phyloP scores from a whole-genome alignment of 2,329 filamentous ascomycete genomes.

The Diaporthe citriasiana region DNA sequence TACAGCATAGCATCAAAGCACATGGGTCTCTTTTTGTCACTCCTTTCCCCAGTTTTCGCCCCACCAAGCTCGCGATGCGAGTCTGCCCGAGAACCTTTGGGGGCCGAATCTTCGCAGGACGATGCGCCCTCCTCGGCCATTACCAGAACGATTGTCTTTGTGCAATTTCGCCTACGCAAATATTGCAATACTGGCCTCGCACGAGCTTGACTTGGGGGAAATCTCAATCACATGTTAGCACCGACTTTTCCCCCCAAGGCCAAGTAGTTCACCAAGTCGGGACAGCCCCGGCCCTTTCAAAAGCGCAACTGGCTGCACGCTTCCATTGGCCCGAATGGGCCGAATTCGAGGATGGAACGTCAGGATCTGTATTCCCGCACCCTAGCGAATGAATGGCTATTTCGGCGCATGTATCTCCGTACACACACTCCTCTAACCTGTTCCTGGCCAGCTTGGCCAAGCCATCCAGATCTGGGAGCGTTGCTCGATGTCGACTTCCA shows the following conservation, averaged over 20 bases:
- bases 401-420: constrained; percentile 31
- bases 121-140: constrained; percentile 16
- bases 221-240: constrained; percentile 34
- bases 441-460: constrained; percentile 18
- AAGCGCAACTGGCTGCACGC: constrained; percentile 13
- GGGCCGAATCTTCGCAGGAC: constrained; percentile 23
- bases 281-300: constrained; percentile 27
- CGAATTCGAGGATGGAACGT: constrained; percentile 19
- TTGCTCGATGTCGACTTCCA: constrained; percentile 37
- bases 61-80: constrained; percentile 41
- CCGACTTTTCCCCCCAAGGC: background rate
- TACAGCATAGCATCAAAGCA: constrained; percentile 31
- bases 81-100: constrained; percentile 37
- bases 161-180: constrained; percentile 22
- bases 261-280: constrained; percentile 17
- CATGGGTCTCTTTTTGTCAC: constrained; percentile 35
- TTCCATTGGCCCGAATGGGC: constrained; percentile 35
- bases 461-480: constrained; percentile 34
- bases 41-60: constrained; percentile 40
- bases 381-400: constrained; percentile 22
- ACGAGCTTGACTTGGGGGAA: constrained; percentile 1
- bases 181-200: constrained; percentile 7
- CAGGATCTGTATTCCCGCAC: constrained; percentile 8
- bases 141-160: constrained; percentile 19
- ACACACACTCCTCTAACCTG: constrained; percentile 9